Percentiles rank a stretch among this genome's conserved stretches.
Evolutionary conservation across 1,139 yeast species (phyloP).

Genomic region (Taphrina confusa): DNA sequence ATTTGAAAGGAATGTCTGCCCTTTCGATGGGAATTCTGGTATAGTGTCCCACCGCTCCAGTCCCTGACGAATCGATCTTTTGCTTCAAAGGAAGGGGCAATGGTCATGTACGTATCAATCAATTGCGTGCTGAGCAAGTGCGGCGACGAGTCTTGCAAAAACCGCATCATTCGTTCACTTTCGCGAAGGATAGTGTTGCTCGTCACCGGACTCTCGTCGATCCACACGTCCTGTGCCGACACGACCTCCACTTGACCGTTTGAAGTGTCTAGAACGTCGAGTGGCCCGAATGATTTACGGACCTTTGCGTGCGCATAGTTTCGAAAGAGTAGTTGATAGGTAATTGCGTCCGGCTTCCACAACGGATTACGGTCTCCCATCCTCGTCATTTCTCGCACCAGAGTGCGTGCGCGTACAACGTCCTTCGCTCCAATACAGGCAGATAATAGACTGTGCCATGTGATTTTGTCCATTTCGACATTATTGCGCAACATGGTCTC

Average conservation of each 20-base stretch:
- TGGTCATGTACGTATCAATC: slow-evolving; percentile 33
- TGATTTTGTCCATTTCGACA: slow-evolving; percentile 25
- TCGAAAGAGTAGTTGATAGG: slow-evolving; percentile 34
- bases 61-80: slow-evolving; percentile 21
- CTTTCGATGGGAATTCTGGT: slow-evolving; percentile 4
- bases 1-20: slow-evolving; percentile 27
- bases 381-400: slow-evolving; percentile 21
- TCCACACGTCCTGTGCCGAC: slow-evolving; percentile 14
- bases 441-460: slow-evolving; percentile 33
- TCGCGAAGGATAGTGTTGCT: slow-evolving; percentile 20
- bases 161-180: slow-evolving; percentile 24
- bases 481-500: slow-evolving; percentile 23
- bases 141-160: slow-evolving; percentile 8
- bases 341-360: slow-evolving; percentile 24
- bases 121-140: slow-evolving; percentile 25
- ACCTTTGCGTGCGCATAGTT: slow-evolving; percentile 33
- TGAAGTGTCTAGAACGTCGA: neutral
- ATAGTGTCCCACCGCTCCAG: slow-evolving; percentile 26
- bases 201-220: slow-evolving; percentile 20
- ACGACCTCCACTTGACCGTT: neutral
- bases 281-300: neutral
- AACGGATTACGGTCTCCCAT: neutral
- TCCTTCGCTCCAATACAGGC: slow-evolving; percentile 29
- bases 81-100: slow-evolving; percentile 24
- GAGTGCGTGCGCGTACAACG: slow-evolving; percentile 26